Base-by-base conservation (phyloP, 2,329 filamentous ascomycete genomes). In the Thermothelomyces thermophilus region DNA sequence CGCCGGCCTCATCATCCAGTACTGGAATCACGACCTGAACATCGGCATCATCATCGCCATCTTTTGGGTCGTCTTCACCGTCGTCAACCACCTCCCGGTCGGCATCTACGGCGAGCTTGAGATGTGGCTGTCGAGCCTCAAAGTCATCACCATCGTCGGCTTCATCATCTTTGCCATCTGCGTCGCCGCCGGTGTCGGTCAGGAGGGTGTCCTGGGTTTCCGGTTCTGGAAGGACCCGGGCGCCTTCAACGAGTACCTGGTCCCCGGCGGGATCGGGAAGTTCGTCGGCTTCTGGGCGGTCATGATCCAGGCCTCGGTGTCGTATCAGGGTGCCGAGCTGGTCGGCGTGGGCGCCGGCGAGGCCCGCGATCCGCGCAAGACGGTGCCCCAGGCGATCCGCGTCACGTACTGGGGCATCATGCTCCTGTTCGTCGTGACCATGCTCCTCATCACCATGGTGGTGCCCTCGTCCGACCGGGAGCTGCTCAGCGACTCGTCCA, bases 341-440 rank as follows among this genome's bases (percentile, higher is more conserved):
- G 85, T 89, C 8, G 86, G 82, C 54, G 80, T 91, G 41, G 84
- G 83, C n/a, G 86, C 86, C 4, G 86, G 85, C 53, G 87, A 91
- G 69, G 84, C 84, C 7, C 76, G 78, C 41, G 81, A 89, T 63
- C 87, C 86, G 5, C 76, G 78, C 58, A 84, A 83, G 67, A 83
- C 79, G 14, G 83, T 91, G 44, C 87, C 87, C 0, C 71, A 73
- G 11, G 86, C 86, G 20, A 87, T 90, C 61, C 78, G 79, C 45
- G 84, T 80, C 69, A 87, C 86, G 0, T 90, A 87, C 66, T 87
- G 81, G 75, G 80, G 84, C 49, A 87, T 90, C 56, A 75, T 89
- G 45, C 70, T 76, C 55, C 76, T 90, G 57, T 90, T 86, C 65
- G 70, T 83, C 44, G 67, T 73, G 44, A 80, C 74, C 49, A 71